Evolutionary conservation across 208 protist species (phyloP).

Genomic region (Wallacemonas sp.): DNA sequence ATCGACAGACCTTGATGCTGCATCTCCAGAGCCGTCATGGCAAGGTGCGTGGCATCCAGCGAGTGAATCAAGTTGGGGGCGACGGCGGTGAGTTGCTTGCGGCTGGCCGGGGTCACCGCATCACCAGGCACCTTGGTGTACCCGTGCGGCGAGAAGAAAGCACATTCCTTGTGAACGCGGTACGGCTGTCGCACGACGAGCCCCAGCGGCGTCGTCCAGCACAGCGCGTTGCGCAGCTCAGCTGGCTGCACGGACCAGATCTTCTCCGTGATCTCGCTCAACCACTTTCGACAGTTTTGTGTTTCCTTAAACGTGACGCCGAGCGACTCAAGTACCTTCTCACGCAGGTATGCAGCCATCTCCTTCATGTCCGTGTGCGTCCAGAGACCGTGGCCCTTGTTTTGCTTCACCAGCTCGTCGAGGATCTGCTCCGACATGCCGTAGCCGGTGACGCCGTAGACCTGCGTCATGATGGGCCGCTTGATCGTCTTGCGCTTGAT

Average conservation of each 20-base stretch:
- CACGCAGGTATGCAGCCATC: conserved; percentile 87
- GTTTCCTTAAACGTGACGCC: conserved; percentile 87
- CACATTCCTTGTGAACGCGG: conserved; percentile 70
- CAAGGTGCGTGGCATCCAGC: conserved; percentile 97
- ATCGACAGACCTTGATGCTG: conserved; percentile 79
- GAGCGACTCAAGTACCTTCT: conserved; percentile 89
- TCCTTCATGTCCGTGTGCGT: conserved; percentile 88
- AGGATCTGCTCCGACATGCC: conserved; percentile 96
- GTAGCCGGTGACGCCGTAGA: conserved; percentile 97
- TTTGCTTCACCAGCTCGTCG: conserved; percentile 90
- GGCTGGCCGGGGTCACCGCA: conserved; percentile 64
- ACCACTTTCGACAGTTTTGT: conserved; percentile 87
- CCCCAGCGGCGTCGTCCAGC: conserved; percentile 96
- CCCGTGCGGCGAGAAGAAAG: conserved; percentile 80
- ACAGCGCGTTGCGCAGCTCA: conserved; percentile 84
- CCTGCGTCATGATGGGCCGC: conserved; percentile 99
- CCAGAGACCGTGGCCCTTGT: conserved; percentile 89
- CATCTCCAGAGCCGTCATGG: conserved; percentile 96
- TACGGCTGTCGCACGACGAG: conserved; percentile 98
- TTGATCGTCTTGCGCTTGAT: conserved; percentile 98
- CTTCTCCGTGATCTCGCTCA: conserved; percentile 65
- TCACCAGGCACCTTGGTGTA: conserved; percentile 73
- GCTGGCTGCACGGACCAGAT: conserved; percentile 83
- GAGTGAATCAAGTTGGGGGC: conserved; percentile 99
- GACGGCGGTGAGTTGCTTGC: conserved; percentile 94